Conservation (phyloP, 208 protist genomes). For the Trypanosoma mega region DNA sequence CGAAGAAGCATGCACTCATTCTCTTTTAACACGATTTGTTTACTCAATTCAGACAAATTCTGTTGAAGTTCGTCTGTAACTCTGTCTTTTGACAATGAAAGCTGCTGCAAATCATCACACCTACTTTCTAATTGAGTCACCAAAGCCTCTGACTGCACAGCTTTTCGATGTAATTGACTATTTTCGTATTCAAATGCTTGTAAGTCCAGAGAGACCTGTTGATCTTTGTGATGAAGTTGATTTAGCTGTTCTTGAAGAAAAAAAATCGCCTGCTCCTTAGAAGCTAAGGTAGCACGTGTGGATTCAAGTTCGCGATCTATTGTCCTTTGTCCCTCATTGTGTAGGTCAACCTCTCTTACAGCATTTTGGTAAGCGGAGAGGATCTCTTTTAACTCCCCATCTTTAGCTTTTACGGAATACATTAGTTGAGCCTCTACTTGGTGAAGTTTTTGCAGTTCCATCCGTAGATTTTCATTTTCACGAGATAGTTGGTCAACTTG, state of each 20-base stretch:
- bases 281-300: constrained; percentile 53
- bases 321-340: constrained; percentile 45
- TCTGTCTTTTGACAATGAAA: constrained; percentile 52
- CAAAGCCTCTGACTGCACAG: constrained; percentile 48
- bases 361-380: constrained; percentile 71
- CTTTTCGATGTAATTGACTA: constrained; percentile 59
- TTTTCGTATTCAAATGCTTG: constrained; percentile 85
- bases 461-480: constrained; percentile 69
- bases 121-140: constrained; percentile 39
- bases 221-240: constrained; percentile 67
- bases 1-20: constrained; percentile 76
- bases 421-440: constrained; percentile 50
- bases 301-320: constrained; percentile 77
- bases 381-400: constrained; percentile 74
- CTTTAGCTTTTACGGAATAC: constrained; percentile 71
- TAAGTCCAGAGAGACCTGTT: constrained; percentile 76
- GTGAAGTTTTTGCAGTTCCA: constrained; percentile 50
- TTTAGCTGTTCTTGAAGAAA: constrained; percentile 76
- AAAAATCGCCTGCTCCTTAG: constrained; percentile 70
- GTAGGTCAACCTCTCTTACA: constrained; percentile 57
- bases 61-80: constrained; percentile 75
- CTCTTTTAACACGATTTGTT: constrained; percentile 75
- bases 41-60: constrained; percentile 74
- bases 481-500: constrained; percentile 58
- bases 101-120: constrained; percentile 50